Evolutionary conservation across 169 alveolate genomes (phyloP).

Genomic region (Cryptosporidium tyzzeri): DNA sequence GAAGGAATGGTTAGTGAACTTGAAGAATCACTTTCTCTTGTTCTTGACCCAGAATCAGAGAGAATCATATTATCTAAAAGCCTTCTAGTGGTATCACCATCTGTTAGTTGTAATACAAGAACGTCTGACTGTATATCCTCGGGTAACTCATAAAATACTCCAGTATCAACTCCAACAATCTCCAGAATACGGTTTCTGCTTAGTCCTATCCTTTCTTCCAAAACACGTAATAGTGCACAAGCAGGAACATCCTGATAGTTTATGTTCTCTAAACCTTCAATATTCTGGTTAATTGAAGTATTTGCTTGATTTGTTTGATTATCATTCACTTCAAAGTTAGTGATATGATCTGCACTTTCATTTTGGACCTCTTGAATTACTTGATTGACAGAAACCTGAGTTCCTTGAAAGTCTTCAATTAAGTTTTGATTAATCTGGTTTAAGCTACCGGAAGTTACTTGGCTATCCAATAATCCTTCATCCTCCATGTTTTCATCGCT

Average conservation of each 20-base stretch:
- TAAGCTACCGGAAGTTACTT: neutral
- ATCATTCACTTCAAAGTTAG: neutral
- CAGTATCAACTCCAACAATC: slow-evolving; percentile 60
- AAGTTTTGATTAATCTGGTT: neutral
- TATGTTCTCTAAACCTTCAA: neutral
- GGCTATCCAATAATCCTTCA: neutral
- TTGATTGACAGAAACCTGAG: neutral
- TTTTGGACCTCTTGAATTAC: neutral
- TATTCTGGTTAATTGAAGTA: neutral
- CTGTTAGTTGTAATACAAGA: slow-evolving; percentile 44
- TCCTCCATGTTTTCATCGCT: slow-evolving; percentile 15
- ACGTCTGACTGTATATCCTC: slow-evolving; percentile 73
- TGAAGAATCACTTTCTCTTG: neutral
- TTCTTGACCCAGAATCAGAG: slow-evolving; percentile 30
- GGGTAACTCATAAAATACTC: slow-evolving; percentile 54
- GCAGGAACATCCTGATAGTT: neutral
- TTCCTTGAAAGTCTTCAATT: neutral
- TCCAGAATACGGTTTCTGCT: slow-evolving; percentile 49
- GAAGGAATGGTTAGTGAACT: slow-evolving; percentile 30
- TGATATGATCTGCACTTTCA: neutral
- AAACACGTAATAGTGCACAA: slow-evolving; percentile 35
- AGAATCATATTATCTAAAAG: slow-evolving; percentile 58
- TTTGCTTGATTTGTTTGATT: neutral
- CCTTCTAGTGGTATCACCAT: slow-evolving; percentile 62
- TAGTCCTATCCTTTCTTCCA: slow-evolving; percentile 34